Evolutionary conservation across 176 grass and related monocot genomes (phyloP), one percentile per base, ranked within the genome.

Genomic region (Puya raimondii): DNA sequence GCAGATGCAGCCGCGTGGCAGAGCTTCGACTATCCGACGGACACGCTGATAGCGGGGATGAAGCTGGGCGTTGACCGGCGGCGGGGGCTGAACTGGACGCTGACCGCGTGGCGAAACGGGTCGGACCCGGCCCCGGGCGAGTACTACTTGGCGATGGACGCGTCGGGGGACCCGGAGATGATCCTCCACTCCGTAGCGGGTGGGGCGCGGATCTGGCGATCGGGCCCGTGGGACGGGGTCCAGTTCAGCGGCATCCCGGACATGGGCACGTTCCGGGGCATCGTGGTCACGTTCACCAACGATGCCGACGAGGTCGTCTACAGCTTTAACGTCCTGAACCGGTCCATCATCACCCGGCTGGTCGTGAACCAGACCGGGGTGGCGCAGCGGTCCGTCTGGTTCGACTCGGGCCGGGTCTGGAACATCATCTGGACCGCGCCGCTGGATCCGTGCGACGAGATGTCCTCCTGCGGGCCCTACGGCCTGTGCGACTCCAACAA

Each of bases 1-100:
- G n/a, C n/a, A n/a, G 70, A 66, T 54, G 49, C 1, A 7, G 66
- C 85, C 74, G 74, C 71, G 33, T 91, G 85, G 82, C 66, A 91
- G 67, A 83, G 79, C 65, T 91, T 91, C 85, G 82, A 91, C 73
- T 82, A 85, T 74, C 89, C 82, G 66, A 78, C 72, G 54, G 82
- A 88, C 76, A 91, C 89, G 70, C 64, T 88, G 61, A 85, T 91
- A 14, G 79, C 85, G 27, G 89, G 87, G 66, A 91, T 88, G 85
- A 85, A 72, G 82, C 15, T 91, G 0, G 85, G 89, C 9, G 12
- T 82, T 22, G 79, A 88, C 73, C 51, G 76, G 14, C 76, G 23
- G 27, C 85, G 50, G n/a, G 57, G 77, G 1, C 51, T 61, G 63
- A 74, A 85, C 72, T 11, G 23, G 65, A 84, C 21, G 6, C 79